Percentiles rank a stretch among this genome's conserved stretches.
phyloP scores from a whole-genome alignment of 257 asterid species.

The Cinchona pubescens region DNA sequence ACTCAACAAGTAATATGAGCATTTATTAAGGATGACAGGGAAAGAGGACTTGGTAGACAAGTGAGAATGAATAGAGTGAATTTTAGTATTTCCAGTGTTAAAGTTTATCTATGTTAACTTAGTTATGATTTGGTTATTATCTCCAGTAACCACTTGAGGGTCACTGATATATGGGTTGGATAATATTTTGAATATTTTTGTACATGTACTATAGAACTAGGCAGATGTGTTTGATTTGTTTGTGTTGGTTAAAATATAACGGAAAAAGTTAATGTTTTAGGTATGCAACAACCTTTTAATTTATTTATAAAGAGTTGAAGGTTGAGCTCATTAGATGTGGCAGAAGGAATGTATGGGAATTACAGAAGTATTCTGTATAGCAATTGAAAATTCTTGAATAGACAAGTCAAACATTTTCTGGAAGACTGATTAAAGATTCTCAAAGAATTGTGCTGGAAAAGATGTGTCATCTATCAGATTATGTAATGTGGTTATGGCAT shows the following conservation, averaged over 20 bases:
- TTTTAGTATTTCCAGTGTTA: neutral
- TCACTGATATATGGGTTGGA: neutral
- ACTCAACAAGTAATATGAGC: neutral
- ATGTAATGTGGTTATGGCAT: neutral
- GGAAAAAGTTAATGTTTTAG: neutral
- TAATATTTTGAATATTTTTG: neutral
- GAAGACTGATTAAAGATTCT: neutral
- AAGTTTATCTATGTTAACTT: neutral
- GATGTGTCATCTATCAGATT: neutral
- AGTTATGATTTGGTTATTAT: neutral
- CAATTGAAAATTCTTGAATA: neutral
- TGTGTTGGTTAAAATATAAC: neutral
- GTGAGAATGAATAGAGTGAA: neutral
- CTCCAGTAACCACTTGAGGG: neutral
- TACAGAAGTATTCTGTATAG: neutral
- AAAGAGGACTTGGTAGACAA: neutral
- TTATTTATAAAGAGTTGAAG: neutral
- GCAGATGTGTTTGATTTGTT: neutral
- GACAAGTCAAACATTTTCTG: neutral
- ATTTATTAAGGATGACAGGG: neutral
- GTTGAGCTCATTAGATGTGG: neutral
- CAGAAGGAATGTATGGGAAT: neutral
- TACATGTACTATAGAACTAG: neutral
- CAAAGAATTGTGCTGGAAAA: neutral
- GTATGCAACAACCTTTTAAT: neutral